Evolutionary conservation across 2,329 filamentous ascomycete species (phyloP).

Genomic region (Colletotrichum australisinense): DNA sequence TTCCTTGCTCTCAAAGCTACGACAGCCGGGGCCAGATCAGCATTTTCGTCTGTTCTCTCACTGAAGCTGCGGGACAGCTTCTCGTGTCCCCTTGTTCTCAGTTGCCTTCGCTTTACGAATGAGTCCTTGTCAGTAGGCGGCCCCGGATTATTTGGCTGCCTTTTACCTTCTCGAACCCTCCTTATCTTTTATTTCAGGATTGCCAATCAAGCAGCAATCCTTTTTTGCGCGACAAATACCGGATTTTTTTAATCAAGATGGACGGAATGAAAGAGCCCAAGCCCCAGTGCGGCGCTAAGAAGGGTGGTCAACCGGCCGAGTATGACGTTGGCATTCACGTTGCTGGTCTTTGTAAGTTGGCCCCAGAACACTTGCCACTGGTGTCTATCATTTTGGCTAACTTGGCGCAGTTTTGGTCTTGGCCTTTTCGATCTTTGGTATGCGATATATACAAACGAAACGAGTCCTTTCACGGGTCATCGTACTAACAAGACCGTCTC

Average conservation of each 20-base stretch:
- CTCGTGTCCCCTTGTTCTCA: conserved; percentile 40
- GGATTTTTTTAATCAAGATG: conserved; percentile 40
- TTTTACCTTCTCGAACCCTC: conserved; percentile 34
- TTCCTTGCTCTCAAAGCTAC: conserved; percentile 33
- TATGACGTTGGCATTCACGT: conserved; percentile 57
- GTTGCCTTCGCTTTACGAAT: conserved; percentile 36
- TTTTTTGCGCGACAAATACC: conserved; percentile 18
- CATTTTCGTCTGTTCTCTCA: conserved; percentile 36
- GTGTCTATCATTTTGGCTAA: conserved; percentile 22
- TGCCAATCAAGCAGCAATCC: conserved; percentile 28
- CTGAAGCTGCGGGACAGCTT: conserved; percentile 53
- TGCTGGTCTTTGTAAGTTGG: conserved; percentile 53
- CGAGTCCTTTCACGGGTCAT: background rate
- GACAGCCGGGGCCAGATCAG: conserved; percentile 28
- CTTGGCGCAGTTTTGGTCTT: conserved; percentile 51
- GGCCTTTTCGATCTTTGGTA: conserved; percentile 52
- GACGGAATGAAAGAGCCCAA: conserved; percentile 44
- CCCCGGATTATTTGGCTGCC: conserved; percentile 38
- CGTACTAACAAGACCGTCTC: conserved; percentile 30
- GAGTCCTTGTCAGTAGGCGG: conserved; percentile 37
- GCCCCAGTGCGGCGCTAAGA: conserved; percentile 51
- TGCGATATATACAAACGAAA: conserved; percentile 8
- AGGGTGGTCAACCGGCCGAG: conserved; percentile 43
- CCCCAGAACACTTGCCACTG: background rate
- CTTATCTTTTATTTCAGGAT: conserved; percentile 32